Conservation (phyloP, 2,329 filamentous ascomycete genomes). For the Orbilia oligospora region DNA sequence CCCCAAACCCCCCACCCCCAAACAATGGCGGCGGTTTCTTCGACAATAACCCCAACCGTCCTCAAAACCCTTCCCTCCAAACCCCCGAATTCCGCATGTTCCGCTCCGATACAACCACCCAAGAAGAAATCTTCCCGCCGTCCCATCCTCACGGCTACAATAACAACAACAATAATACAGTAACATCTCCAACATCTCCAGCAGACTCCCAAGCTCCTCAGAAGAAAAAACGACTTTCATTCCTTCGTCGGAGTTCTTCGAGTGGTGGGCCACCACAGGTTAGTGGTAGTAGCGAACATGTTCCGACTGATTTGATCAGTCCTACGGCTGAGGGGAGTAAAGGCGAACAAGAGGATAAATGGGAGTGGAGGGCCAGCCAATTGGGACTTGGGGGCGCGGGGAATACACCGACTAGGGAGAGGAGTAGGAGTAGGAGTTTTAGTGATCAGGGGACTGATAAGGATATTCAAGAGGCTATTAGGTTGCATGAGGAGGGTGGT, state of each 20-base stretch:
- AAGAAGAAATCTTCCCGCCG: slow-evolving; percentile 77
- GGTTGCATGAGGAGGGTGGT: slow-evolving; percentile 86
- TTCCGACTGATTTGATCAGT: slow-evolving; percentile 44
- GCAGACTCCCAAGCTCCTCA: slow-evolving; percentile 47
- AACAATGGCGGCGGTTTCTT: not conserved
- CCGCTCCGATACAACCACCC: slow-evolving; percentile 83
- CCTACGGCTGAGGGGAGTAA: slow-evolving; percentile 41
- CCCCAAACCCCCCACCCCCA: not conserved
- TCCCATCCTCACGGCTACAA: slow-evolving; percentile 11
- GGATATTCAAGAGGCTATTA: slow-evolving; percentile 93
- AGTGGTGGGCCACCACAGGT: not conserved
- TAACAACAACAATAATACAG: slow-evolving; percentile 64
- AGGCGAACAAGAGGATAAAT: slow-evolving; percentile 55
- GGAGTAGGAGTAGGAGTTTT: slow-evolving; percentile 61
- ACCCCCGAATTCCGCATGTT: slow-evolving; percentile 66
- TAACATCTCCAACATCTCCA: slow-evolving; percentile 45
- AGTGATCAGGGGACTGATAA: slow-evolving; percentile 66
- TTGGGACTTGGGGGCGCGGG: slow-evolving; percentile 35
- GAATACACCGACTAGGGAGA: slow-evolving; percentile 1
- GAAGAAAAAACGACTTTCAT: slow-evolving; percentile 62
- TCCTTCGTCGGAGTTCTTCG: slow-evolving; percentile 35
- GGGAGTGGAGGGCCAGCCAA: slow-evolving; percentile 60
- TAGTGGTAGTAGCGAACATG: slow-evolving; percentile 39
- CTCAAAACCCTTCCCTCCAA: slow-evolving; percentile 2
- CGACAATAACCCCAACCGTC: not conserved